phyloP scores from a whole-genome alignment of 805 yeast species.

The Priceomyces medius region DNA sequence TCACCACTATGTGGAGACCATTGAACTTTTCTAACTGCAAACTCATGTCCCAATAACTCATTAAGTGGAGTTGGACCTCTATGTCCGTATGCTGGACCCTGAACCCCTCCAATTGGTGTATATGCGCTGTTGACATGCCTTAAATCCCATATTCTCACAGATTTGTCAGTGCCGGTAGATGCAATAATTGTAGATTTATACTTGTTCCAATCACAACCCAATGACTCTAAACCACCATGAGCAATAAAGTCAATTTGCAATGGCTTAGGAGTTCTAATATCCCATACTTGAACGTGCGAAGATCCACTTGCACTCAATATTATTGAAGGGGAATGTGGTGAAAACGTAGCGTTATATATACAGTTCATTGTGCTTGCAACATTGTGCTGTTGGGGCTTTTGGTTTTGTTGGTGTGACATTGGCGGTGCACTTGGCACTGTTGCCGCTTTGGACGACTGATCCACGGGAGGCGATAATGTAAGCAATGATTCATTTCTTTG shows the following conservation, averaged over 20 bases:
- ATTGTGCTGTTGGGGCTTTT: conserved; percentile 25
- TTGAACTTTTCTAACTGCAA: conserved; percentile 75
- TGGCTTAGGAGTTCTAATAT: conserved; percentile 66
- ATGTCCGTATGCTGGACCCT: conserved; percentile 39
- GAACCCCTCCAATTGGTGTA: conserved; percentile 21
- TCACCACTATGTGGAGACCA: conserved; percentile 90
- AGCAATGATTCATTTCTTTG: conserved; percentile 52
- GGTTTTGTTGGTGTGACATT: conserved; percentile 35
- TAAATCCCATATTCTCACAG: conserved; percentile 83
- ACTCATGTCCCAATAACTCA: conserved; percentile 82
- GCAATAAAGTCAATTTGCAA: conserved; percentile 61
- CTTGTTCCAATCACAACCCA: conserved; percentile 88
- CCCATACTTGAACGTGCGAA: conserved; percentile 79
- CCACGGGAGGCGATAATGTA: conserved; percentile 45
- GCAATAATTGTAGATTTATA: conserved; percentile 78
- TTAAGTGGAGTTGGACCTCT: conserved; percentile 68
- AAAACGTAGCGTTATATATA: conserved; percentile 74
- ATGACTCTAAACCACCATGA: conserved; percentile 77
- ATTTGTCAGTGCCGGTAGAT: conserved; percentile 88
- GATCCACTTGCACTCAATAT: conserved; percentile 72
- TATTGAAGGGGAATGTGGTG: conserved; percentile 78
- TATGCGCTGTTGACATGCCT: conserved; percentile 56
- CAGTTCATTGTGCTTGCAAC: conserved; percentile 49
- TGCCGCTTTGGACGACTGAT: conserved; percentile 27
- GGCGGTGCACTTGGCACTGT: conserved; percentile 28